A percentile compares a stretch with the other conserved stretches of the same genome.
These are phyloP conservation scores for Macadamia tetraphylla DNA, from an alignment of 164 flowering plant genomes.

Conservation along the genomic window DNA sequence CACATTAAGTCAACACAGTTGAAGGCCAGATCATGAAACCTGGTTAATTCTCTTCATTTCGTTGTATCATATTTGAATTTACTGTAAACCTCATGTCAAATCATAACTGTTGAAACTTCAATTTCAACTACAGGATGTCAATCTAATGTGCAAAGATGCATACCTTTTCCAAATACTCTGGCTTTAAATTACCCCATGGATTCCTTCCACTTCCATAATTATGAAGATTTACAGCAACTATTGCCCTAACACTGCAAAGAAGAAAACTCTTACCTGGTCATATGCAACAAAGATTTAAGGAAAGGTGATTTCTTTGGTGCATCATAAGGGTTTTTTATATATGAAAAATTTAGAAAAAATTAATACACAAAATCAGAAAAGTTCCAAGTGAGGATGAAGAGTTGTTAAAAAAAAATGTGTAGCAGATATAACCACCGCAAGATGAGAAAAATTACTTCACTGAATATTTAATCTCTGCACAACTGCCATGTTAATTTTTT, in stretches of 20 bases:
- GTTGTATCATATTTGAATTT: too few species aligned
- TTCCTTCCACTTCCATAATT: constrained; percentile 93
- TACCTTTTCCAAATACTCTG: constrained; percentile 88
- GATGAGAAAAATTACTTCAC: too few species aligned
- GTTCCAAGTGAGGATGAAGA: too few species aligned
- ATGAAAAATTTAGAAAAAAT: not conserved
- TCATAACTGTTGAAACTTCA: not conserved
- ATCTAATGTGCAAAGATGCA: not conserved
- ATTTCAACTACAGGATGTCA: not conserved
- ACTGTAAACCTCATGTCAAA: not conserved
- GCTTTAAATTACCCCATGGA: constrained; percentile 89
- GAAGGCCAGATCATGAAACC: too few species aligned
- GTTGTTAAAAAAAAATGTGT: too few species aligned
- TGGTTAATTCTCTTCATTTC: too few species aligned
- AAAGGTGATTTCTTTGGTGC: too few species aligned
- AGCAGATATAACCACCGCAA: too few species aligned
- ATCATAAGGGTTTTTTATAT: too few species aligned
- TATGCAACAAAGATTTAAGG: not conserved
- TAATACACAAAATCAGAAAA: not conserved
- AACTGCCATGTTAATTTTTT: too few species aligned
- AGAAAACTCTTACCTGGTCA: constrained; percentile 5
- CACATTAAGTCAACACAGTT: too few species aligned
- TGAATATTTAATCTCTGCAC: too few species aligned
- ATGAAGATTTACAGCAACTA: constrained; percentile 84
- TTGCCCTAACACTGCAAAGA: constrained; percentile 69